Evolutionary conservation across 345 rosid genomes (phyloP).

Genomic region (Eucalyptus grandis): DNA sequence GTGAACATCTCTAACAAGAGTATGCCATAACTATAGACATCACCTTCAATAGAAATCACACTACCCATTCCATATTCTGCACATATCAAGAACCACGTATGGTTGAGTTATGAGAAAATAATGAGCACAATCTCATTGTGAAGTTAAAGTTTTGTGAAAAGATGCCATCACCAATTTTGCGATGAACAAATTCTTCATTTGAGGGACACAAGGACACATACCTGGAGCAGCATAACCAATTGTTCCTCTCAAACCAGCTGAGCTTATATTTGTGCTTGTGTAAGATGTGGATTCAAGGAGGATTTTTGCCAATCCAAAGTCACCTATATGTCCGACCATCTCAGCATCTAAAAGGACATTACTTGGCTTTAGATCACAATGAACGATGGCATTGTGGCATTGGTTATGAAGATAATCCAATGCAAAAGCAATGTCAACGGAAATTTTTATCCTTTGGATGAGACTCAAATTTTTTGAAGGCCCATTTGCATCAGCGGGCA

Average conservation of each 20-base stretch:
- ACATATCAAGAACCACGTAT: background rate
- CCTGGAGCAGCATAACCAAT: too few relatives aligned
- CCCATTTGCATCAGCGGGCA: accelerated
- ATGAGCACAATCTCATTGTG: accelerated
- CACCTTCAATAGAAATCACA: background rate
- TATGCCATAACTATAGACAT: constrained; percentile 18
- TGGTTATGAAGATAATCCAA: too few relatives aligned
- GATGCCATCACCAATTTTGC: accelerated
- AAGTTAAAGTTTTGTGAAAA: background rate
- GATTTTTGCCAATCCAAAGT: too few relatives aligned
- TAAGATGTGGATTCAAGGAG: accelerated
- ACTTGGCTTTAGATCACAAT: too few relatives aligned
- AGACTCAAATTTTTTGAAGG: too few relatives aligned
- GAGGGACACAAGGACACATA: accelerated
- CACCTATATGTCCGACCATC: too few relatives aligned
- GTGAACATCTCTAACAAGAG: constrained; percentile 13
- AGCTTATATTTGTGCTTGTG: too few relatives aligned
- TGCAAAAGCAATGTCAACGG: accelerated
- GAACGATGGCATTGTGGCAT: too few relatives aligned
- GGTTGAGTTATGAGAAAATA: accelerated
- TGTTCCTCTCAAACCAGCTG: too few relatives aligned
- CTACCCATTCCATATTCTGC: constrained; percentile 21
- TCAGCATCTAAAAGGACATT: too few relatives aligned
- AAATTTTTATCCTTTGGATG: accelerated
- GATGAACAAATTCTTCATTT: background rate